Percentiles rank a stretch among this genome's conserved stretches.
Evolutionary conservation across 2,329 filamentous ascomycete species (phyloP).

Genomic region (Zasmidium angulare): DNA sequence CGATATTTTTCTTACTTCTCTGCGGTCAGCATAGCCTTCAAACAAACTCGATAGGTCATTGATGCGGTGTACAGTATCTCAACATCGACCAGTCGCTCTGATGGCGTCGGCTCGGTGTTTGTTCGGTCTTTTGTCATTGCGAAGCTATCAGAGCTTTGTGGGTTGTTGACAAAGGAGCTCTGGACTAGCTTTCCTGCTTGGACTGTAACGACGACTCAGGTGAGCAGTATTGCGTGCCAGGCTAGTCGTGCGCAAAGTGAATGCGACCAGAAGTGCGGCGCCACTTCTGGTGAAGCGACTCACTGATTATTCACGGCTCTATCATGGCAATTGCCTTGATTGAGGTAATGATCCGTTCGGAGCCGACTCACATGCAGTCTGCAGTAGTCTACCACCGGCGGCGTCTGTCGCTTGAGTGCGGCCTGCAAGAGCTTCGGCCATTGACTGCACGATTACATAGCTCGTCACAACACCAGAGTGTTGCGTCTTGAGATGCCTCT

Average conservation of each 20-base stretch:
- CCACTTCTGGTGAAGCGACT: not conserved
- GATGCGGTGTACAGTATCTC: conserved; percentile 10
- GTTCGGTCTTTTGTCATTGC: not conserved
- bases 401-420: not conserved
- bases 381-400: not conserved
- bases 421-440: not conserved
- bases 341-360: not conserved
- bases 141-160: not conserved
- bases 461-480: conserved; percentile 42
- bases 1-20: conserved; percentile 2
- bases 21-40: not conserved
- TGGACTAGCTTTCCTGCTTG: no score
- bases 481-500: conserved; percentile 57
- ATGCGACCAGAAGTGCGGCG: not conserved
- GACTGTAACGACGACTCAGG: not conserved
- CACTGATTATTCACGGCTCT: not conserved
- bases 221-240: not conserved
- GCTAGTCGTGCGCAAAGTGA: not conserved
- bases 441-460: not conserved
- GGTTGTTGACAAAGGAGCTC: not conserved
- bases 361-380: not conserved
- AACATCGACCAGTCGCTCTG: conserved; percentile 11
- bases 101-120: no score
- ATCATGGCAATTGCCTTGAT: not conserved
- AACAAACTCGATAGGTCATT: not conserved